Conservation (phyloP, 2,329 filamentous ascomycete genomes). For the Acrocalymma vagum region DNA sequence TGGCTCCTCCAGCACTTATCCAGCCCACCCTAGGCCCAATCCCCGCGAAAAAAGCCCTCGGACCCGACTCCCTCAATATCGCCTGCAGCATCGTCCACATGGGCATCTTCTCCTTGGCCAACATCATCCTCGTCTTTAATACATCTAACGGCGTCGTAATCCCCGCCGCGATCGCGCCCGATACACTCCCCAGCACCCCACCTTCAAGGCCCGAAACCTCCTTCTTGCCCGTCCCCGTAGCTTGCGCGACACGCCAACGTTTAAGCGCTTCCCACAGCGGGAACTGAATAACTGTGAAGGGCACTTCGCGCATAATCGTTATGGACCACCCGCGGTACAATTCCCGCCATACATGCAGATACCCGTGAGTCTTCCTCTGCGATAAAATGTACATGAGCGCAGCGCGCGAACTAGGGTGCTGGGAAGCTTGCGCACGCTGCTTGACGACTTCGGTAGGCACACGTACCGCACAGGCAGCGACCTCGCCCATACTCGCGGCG, state of each 20-base stretch:
- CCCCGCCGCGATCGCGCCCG: constrained; percentile 85
- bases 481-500: constrained; percentile 85
- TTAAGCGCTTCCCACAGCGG: constrained; percentile 97
- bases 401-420: constrained; percentile 74
- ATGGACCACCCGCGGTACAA: constrained; percentile 92
- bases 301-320: constrained; percentile 94
- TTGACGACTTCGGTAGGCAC: constrained; percentile 98
- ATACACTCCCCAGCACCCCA: constrained; percentile 82
- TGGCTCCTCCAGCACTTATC: constrained; percentile 93
- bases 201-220: constrained; percentile 77
- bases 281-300: constrained; percentile 97
- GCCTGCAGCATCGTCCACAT: constrained; percentile 67
- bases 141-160: constrained; percentile 95
- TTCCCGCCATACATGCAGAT: constrained; percentile 75
- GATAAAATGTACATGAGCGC: constrained; percentile 74
- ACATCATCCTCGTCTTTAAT: constrained; percentile 95
- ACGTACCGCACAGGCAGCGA: constrained; percentile 89
- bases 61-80: constrained; percentile 71
- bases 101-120: constrained; percentile 74
- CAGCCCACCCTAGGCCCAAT: constrained; percentile 86
- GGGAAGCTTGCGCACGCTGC: constrained; percentile 90
- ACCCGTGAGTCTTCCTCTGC: constrained; percentile 49
- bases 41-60: constrained; percentile 76
- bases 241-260: constrained; percentile 65
- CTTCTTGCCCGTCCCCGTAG: constrained; percentile 53